Base-by-base conservation (phyloP, 176 grass and related monocot species). In the Aegilops longissima region DNA sequence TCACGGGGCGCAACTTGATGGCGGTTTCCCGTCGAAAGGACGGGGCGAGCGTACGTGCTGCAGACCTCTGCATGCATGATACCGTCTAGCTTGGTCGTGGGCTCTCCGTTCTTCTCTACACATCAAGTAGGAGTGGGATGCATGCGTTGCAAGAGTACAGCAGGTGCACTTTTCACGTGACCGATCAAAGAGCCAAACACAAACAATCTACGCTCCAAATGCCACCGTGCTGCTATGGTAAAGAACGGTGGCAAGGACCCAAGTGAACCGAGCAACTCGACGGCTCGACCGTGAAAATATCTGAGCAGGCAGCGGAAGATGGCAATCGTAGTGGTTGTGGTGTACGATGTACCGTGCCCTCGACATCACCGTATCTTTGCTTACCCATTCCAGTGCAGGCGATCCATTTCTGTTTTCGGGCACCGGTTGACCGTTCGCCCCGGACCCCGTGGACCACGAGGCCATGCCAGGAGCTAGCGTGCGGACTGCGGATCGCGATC, bases 391-490 rank as follows among this genome's bases (percentile, higher is more conserved):
- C 23, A 80, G 24, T 25, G 61, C 49, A 40, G 21, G 67, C 34
- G 34, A 61, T 59, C 68, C 68, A 21, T 73, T 83, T 61, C 81
- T 54, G n/a, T 83, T 58, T 58, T 71, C 25, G 13, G 33, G 33
- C 69, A 30, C 14, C 51, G 34, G 49, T 39, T 61, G 67, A 61
- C 68, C 5, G 0, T 6, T 21, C 66, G 44, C 33, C 27, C 12
- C 18, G 56, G 18, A 54, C 39, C 12, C 1, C 39, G 14, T 25
- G 85, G 78, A 75, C 78, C 79, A 77, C 86, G 61, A 3, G 27
- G 42, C 67, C 45, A 49, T 13, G 45, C 12, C 33, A 27, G 56
- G 61, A 17, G 27, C 18, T 29, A 13, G 16, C 47, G 21, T 72
- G 70, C 36, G 36, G 1, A 3, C 49, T 25, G 58, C 35, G 31